Evolutionary conservation across 805 yeast genomes (phyloP), one percentile per base, ranked within the genome.

Genomic region (Nakazawaea wyomingensis): DNA sequence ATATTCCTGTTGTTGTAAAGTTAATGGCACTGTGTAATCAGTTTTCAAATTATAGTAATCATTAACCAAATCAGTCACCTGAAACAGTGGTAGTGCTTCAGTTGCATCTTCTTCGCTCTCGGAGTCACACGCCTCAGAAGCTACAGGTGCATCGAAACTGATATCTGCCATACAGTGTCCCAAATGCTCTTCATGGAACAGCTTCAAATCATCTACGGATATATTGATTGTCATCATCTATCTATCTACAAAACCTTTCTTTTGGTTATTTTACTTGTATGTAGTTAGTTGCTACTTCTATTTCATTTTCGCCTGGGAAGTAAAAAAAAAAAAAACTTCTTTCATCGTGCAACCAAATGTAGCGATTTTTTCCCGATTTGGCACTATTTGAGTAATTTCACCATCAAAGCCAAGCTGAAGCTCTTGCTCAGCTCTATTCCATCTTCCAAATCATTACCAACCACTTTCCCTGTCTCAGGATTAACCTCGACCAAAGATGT

Each of bases 371-470:
- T n/a, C n/a, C n/a, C n/a, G n/a, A n/a, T n/a, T n/a, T n/a, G n/a
- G n/a, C 19, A n/a, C 26, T 24, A 22, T 13, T n/a, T 21, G 4
- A 24, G 2, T n/a, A 11, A 16, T 39, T 65, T 60, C 10, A 54
- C 46, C 52, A 74, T 48, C 31, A 57, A 57, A n/a, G 71, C 65
- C 17, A 77, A 36, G 24, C 60, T 62, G 52, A 78, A 73, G 45
- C 69, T 71, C 39, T 52, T 40, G 1, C 54, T 41, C 1, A 76
- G 74, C 17, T 29, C 44, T 11, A 74, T 54, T 1, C 65, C 71
- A 8, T 60, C 63, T 40, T 72, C 75, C 33, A 75, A 43, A 5
- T 18, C 43, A 1, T 50, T 48, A 0, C 53, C 53, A 1, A 39
- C 38, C n/a, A 53, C 40, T 4, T 34, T 17, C 1, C 53, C 52